Base-by-base conservation (phyloP, 139 green algal genomes). In the Pleodorina starrii region DNA sequence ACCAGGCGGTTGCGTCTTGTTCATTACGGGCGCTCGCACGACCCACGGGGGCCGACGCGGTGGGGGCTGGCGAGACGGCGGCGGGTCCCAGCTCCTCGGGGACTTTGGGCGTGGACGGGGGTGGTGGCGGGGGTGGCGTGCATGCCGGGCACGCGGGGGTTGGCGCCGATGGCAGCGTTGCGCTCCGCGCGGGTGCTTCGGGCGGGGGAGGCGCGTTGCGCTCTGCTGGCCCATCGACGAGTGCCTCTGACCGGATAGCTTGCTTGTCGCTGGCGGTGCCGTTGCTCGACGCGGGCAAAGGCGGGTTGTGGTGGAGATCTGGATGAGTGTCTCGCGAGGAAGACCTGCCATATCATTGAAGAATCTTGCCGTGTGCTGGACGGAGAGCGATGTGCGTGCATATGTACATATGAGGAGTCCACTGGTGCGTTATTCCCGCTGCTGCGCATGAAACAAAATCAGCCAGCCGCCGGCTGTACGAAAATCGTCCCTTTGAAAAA, bases 251-350 rank as follows among this genome's bases (percentile, higher is more conserved):
- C 21, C 72, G 43, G 42, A 60, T 83, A 25, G 75, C 44, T 1
- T 83, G 75, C 75, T 83, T 83, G 44, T 83, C 75, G 17, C 35
- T 83, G 75, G 75, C 75, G 46, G 21, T 83, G 9, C 75, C 75
- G 44, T 60, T 81, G 40, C 12, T 48, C 17, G 32, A 44, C 25
- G 36, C 6, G 19, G 32, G 5, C 17, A 9, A 21, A 5, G 68
- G 35, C 5, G 35, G 68, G 35, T 44, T 32, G 68, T 27, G 35
- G 2, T 9, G 57, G 57, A 25, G 14, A 44, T 76, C 42, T 40
- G 42, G 73, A 21, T 81, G 42, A 81, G 0, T 3, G 29, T 32
- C 17, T 38, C 5, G 60, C 25, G 27, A 38, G 27, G 27, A 78
- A 78, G 17, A 19, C n/a, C n/a, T n/a, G n/a, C n/a, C n/a, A n/a